Percentiles rank a stretch among this genome's conserved stretches.
Conservation (phyloP, 1,284 basidiomycete genomes). For the Trichosporon asahii region DNA sequence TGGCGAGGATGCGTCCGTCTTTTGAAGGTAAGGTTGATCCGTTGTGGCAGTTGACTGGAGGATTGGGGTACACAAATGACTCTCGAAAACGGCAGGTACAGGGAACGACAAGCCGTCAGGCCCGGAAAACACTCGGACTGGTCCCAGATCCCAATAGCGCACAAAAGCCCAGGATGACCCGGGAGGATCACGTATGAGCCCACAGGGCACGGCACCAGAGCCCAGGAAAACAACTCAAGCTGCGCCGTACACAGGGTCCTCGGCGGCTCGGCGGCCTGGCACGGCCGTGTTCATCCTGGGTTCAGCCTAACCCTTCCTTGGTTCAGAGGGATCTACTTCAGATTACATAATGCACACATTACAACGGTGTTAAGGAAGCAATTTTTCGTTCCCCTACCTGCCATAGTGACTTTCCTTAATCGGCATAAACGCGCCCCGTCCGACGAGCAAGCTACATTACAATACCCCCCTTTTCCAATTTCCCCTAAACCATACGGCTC, state of each 20-base stretch:
- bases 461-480: neutral
- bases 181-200: neutral
- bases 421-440: neutral
- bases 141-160: neutral
- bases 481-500: neutral
- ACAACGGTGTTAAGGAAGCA: neutral
- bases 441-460: neutral
- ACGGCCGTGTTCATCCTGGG: neutral
- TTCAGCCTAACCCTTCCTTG: neutral
- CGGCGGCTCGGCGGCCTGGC: neutral
- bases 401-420: neutral
- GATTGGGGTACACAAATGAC: neutral
- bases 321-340: neutral
- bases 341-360: conserved; percentile 3
- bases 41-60: conserved; percentile 6
- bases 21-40: conserved; percentile 1
- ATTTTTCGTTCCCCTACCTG: neutral
- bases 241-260: neutral
- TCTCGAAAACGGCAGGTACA: conserved; percentile 2
- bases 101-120: conserved; percentile 4
- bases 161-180: neutral
- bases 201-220: conserved; percentile 1
- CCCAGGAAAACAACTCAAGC: neutral
- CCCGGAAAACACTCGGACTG: neutral
- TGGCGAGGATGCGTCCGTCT: neutral